Base-by-base conservation (phyloP, 1,284 basidiomycete genomes). In the Rugosomyces carneus region DNA sequence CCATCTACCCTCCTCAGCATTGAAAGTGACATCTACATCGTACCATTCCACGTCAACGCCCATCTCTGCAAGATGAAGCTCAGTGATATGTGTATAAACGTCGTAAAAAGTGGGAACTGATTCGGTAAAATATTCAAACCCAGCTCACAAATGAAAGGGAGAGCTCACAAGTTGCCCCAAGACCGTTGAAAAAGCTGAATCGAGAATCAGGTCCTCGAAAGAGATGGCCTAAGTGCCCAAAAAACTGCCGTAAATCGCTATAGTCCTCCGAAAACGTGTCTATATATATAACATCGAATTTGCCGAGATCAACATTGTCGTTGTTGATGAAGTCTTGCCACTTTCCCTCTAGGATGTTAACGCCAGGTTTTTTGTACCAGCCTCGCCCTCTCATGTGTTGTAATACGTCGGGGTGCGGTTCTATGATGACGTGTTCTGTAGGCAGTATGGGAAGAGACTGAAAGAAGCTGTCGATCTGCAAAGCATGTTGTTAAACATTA, bases 101-200 rank as follows among this genome's bases (percentile, higher is more conserved):
- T 96, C 92, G 65, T 97, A 96, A 60, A 93, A 91, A 5, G 86
- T 71, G 0, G 83, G 72, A 65, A 93, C 90, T 93, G 59, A 15
- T 38, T 37, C 16, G 26, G 51, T 43, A 15, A 39, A 56, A 47
- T 7, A 49, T 43, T 34, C 48, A 44, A 26, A 53, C 20, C 5
- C 5, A 26, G 32, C 35, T 21, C 27, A 16, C 41, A 37, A 11
- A 23, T 23, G 34, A 19, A 24, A 40, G 42, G 50, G 70, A 69
- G 51, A 32, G 16, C 71, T 56, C 60, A 91, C 93, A 94, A 7
- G 93, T 98, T 18, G 93, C 95, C 13, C 91, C 96, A 0, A 99
- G 75, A 3, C 95, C 95, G 61, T 99, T 93, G 77, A 98, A 99
- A 69, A 98, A 99, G 48, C 92, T 88, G 63, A 95, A 92, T n/a